Conservation (phyloP, 2,329 filamentous ascomycete genomes). For the Pseudopyricularia javanii region DNA sequence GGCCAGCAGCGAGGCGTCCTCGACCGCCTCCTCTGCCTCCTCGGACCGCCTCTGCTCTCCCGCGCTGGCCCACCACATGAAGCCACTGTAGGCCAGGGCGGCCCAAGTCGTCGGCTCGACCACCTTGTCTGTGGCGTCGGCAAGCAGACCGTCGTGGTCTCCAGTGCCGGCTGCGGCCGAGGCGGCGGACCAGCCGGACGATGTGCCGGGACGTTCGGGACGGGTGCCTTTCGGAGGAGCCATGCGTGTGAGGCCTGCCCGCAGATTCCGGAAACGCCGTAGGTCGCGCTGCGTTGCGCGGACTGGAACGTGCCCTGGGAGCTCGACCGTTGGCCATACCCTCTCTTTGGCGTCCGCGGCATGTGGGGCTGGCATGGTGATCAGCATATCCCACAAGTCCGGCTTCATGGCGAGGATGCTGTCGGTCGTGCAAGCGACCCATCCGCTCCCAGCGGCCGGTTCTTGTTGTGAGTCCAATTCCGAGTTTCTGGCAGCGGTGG, state of each 20-base stretch:
- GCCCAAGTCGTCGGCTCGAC: slow-evolving; percentile 57
- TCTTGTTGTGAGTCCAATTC: slow-evolving; percentile 19
- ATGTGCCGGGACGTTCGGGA: slow-evolving; percentile 3
- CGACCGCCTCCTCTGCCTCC: slow-evolving; percentile 43
- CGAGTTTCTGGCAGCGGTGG: background rate
- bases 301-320: slow-evolving; percentile 48
- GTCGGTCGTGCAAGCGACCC: slow-evolving; percentile 94
- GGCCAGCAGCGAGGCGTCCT: slow-evolving; percentile 42
- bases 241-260: slow-evolving; percentile 45
- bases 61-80: slow-evolving; percentile 85
- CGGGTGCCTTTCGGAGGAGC: background rate
- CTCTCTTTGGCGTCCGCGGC: slow-evolving; percentile 44
- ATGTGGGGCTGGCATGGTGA: slow-evolving; percentile 62
- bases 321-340: slow-evolving; percentile 67
- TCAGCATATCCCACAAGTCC: slow-evolving; percentile 77
- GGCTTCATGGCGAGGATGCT: slow-evolving; percentile 81
- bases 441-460: slow-evolving; percentile 49
- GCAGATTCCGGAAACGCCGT: slow-evolving; percentile 62
- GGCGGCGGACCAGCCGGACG: slow-evolving; percentile 4
- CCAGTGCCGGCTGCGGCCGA: slow-evolving; percentile 8
- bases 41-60: slow-evolving; percentile 57
- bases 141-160: slow-evolving; percentile 23
- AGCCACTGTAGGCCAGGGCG: slow-evolving; percentile 65
- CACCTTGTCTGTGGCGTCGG: slow-evolving; percentile 39
- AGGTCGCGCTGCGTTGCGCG: slow-evolving; percentile 87